Evolutionary conservation across 139 green algal species (phyloP), one percentile per base, ranked within the genome.

Genomic region (Yamagishiella unicocca): DNA sequence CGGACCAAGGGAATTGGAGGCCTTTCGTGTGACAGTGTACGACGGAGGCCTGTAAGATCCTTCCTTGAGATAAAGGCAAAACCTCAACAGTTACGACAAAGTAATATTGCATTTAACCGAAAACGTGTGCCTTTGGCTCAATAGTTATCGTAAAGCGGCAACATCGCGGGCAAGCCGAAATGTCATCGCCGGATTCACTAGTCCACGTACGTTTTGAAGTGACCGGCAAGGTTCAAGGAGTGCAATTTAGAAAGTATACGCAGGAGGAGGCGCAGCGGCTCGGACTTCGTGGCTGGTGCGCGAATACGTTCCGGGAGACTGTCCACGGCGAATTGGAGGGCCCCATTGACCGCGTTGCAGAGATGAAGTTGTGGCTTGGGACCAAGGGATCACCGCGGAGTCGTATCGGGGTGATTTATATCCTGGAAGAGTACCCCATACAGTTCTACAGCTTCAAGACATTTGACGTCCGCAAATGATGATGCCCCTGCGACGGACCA

Each of bases 231-330:
- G 82, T 88, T 24, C 67, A 67, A 10, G 62, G 45, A 27, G 45
- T 94, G 22, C 93, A 89, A 38, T 94, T 94, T 40, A 62, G 91
- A 5, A 94, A 94, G 74, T 68, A 91, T 43, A 93, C 91, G 7
- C 29, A 55, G 9, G 55, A 89, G 14, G 70, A 94, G 45, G 91
- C 91, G 3, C 10, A 71, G 10, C n/a, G 33, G 19, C 78, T 94
- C 25, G 90, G 91, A 2, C 70, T 94, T 12, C 53, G 73, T 19
- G 91, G 91, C 19, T 94, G 77, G 76, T 91, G 85, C 35, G 72
- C 82, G 54, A 94, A 94, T 70, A 94, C 91, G 21, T 24, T 42
- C 5, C 22, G 7, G 3, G 91, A 88, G 12, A 94, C 87, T 6
- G 87, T 94, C 24, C 66, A 75, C 19, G 90, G 91, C 40, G 90